Evolutionary conservation across 2,329 filamentous ascomycete species (phyloP).

Genomic region (Neofusicoccum sp.): DNA sequence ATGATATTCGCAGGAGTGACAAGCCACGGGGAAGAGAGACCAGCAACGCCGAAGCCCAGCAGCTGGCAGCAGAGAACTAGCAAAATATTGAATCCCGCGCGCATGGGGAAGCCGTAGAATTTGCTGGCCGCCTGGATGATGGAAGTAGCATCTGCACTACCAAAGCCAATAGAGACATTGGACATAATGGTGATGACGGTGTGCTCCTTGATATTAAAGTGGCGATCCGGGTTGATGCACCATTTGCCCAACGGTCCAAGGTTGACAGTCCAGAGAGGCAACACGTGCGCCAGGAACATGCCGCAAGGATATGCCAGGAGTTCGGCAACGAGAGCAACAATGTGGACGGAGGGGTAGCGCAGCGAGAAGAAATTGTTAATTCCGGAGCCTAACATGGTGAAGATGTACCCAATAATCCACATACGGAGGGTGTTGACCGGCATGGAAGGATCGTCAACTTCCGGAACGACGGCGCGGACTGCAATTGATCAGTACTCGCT

Average conservation of each 20-base stretch:
- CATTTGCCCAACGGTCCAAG: slow-evolving; percentile 58
- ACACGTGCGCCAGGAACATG: slow-evolving; percentile 42
- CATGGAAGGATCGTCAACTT: slow-evolving; percentile 18
- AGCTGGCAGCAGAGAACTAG: slow-evolving; percentile 19
- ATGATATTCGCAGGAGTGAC: slow-evolving; percentile 33
- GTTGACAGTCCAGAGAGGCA: slow-evolving; percentile 29
- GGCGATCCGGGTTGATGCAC: slow-evolving; percentile 55
- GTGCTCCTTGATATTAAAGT: slow-evolving; percentile 66
- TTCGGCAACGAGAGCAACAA: slow-evolving; percentile 35
- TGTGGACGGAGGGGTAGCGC: slow-evolving; percentile 33
- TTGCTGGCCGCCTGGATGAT: slow-evolving; percentile 71
- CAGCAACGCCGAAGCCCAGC: slow-evolving; percentile 31
- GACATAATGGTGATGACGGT: slow-evolving; percentile 66
- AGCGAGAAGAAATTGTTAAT: slow-evolving; percentile 37
- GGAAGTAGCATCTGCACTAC: slow-evolving; percentile 70
- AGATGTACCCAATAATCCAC: slow-evolving; percentile 34
- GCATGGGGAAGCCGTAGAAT: slow-evolving; percentile 60
- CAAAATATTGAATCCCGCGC: slow-evolving; percentile 29
- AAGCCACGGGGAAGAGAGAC: slow-evolving; percentile 27
- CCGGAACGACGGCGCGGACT: slow-evolving; percentile 19
- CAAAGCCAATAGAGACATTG: slow-evolving; percentile 52
- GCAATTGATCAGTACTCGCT: neutral
- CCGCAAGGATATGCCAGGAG: slow-evolving; percentile 25
- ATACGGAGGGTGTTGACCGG: slow-evolving; percentile 16
- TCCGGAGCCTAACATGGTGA: slow-evolving; percentile 30